Base-by-base conservation (phyloP, 139 green algal genomes). In the Chlorella sp. region DNA sequence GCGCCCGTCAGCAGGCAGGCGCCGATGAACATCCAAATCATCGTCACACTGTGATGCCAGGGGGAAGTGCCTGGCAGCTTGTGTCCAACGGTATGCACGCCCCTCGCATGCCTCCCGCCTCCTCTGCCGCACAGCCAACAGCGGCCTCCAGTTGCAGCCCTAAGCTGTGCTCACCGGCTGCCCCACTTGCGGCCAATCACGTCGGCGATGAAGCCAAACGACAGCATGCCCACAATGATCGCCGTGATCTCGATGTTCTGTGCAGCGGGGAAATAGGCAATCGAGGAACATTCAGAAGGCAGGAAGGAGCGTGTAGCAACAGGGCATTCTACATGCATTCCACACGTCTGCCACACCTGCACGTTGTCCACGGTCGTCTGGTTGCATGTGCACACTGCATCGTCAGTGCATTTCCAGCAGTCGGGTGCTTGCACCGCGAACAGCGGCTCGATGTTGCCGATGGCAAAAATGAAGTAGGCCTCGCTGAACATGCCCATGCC, bases 101-200 rank as follows among this genome's bases (percentile, higher is more conserved):
- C 30, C 12, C 5, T 4, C 6, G 13, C 13, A 72, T n/a, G n/a
- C n/a, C n/a, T n/a, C n/a, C n/a, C n/a, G n/a, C n/a, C n/a, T n/a
- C n/a, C n/a, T n/a, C n/a, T n/a, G n/a, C n/a, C 65, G 44, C 4
- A 30, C 30, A 44, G 15, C 1, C 1, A 18, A 12, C 30, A n/a
- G n/a, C n/a, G n/a, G n/a, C 13, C 3, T 41, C 30, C 65, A 21
- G 65, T 12, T 72, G n/a, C 65, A 4, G 25, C 11, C 83, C 25
- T 18, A 82, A 28, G 65, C 65, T n/a, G n/a, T 13, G 9, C 34
- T 36, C 74, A 81, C 74, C 74, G 41, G 74, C 74, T 93, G 26
- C 93, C 93, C 89, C 88, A 94, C 74, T 93, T 93, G 62, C 93
- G 87, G 4, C 93, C 93, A 5, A 94, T 93, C 32, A 84, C 57